phyloP scores from a whole-genome alignment of 1,284 basidiomycete species.

The Ustilago sp. region DNA sequence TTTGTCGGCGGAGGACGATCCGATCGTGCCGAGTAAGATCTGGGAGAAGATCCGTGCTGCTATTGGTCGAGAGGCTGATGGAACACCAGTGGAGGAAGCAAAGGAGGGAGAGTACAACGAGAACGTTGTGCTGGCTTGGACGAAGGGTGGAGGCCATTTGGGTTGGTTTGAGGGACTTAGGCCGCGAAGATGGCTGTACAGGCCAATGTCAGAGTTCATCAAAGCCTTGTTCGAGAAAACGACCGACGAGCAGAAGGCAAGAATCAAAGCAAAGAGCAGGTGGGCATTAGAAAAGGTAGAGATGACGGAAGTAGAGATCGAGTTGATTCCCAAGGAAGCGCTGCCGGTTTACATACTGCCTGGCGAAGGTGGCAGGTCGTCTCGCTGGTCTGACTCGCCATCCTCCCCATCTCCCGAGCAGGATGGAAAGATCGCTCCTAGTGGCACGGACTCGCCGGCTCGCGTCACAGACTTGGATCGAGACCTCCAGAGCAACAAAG shows the following conservation, averaged over 20 bases:
- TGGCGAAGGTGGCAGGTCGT: constrained; percentile 28
- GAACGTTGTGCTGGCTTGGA: constrained; percentile 80
- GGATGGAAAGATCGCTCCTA: not conserved
- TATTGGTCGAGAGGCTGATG: constrained; percentile 47
- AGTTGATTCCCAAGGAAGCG: constrained; percentile 53
- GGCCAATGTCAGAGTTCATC: constrained; percentile 59
- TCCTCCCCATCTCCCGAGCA: not conserved
- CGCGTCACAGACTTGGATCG: constrained; percentile 27
- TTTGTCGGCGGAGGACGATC: constrained; percentile 91
- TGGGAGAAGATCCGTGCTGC: constrained; percentile 41
- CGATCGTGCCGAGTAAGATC: constrained; percentile 74
- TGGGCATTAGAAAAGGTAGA: constrained; percentile 40
- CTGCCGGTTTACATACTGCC: constrained; percentile 51
- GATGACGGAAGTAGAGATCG: constrained; percentile 43
- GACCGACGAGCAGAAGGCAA: constrained; percentile 24
- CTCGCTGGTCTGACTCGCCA: constrained; percentile 31
- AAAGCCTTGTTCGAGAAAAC: constrained; percentile 50
- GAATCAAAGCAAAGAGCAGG: constrained; percentile 14
- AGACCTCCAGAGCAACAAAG: constrained; percentile 18
- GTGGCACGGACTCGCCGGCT: constrained; percentile 17
- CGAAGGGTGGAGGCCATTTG: constrained; percentile 87
- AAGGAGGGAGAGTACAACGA: constrained; percentile 73
- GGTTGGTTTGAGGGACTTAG: constrained; percentile 84
- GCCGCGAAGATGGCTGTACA: constrained; percentile 61
- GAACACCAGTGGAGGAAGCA: constrained; percentile 70